Conservation (phyloP, 495 filamentous ascomycete species). For the Hypoxylon perforatum region DNA sequence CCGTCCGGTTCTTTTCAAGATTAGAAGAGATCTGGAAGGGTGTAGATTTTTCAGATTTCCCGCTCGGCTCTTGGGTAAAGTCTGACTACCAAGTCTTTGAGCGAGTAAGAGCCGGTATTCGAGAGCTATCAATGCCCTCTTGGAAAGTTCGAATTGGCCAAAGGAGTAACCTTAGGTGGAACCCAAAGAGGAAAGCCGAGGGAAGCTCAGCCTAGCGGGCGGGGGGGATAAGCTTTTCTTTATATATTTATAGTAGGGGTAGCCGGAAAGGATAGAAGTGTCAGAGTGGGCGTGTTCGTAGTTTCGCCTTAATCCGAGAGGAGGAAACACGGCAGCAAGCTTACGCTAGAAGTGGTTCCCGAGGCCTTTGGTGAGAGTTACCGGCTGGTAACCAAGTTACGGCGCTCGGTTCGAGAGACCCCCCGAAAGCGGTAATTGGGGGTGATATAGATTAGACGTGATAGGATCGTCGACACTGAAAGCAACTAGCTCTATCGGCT, state of each 20-base stretch:
- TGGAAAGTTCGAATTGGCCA: constrained; percentile 1
- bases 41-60: constrained; percentile 1
- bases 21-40: neutral
- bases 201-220: constrained; percentile 22
- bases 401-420: constrained; percentile 11
- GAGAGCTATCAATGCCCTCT: neutral
- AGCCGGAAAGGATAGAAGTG: constrained; percentile 19
- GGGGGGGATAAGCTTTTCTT: constrained; percentile 28
- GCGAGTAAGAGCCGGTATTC: neutral
- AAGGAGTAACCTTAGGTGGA: neutral
- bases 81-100: neutral
- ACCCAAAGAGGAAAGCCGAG: constrained; percentile 35
- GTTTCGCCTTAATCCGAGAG: constrained; percentile 24
- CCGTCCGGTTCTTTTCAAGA: constrained; percentile 1
- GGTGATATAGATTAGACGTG: constrained; percentile 3
- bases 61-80: constrained; percentile 3
- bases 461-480: constrained; percentile 12
- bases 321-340: constrained; percentile 16
- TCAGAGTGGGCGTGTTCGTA: constrained; percentile 24
- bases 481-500: constrained; percentile 23
- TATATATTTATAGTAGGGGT: constrained; percentile 35
- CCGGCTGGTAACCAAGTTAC: constrained; percentile 18
- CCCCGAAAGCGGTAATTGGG: constrained; percentile 11
- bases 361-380: constrained; percentile 5
- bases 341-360: constrained; percentile 7